A percentile compares a stretch with the other conserved stretches of the same genome.
Conservation (phyloP, 805 yeast species). For the Suhomyces sp. region DNA sequence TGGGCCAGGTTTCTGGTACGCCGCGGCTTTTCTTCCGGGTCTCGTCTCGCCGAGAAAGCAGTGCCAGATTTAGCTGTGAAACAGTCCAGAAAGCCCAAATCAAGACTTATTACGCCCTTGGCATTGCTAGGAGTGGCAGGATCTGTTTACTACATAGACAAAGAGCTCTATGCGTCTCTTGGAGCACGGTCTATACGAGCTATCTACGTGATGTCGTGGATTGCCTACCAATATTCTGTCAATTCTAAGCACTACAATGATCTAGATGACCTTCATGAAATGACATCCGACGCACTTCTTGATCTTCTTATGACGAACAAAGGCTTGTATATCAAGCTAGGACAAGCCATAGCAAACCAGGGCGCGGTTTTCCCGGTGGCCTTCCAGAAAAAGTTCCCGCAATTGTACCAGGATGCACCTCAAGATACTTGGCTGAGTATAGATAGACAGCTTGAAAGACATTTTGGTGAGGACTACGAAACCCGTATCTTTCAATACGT, state of each 20-base stretch:
- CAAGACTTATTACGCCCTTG: not conserved
- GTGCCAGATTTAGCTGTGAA: not conserved
- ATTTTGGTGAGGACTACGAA: conserved; percentile 43
- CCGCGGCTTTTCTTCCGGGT: not conserved
- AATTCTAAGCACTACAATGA: conserved; percentile 32
- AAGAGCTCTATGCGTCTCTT: conserved; percentile 45
- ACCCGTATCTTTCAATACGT: conserved; percentile 39
- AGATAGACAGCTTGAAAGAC: conserved; percentile 37
- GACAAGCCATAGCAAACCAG: conserved; percentile 79
- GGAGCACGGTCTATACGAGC: conserved; percentile 52
- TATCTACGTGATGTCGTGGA: conserved; percentile 41
- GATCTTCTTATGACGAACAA: conserved; percentile 30
- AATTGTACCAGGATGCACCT: conserved; percentile 69
- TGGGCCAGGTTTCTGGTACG: not conserved
- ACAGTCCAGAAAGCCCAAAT: not conserved
- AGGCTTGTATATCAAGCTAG: conserved; percentile 67
- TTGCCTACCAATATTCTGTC: conserved; percentile 60
- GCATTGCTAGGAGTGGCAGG: not conserved
- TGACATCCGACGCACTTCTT: conserved; percentile 44
- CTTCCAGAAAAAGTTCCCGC: conserved; percentile 54
- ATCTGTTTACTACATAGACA: conserved; percentile 31
- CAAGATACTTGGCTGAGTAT: conserved; percentile 48
- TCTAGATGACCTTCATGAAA: conserved; percentile 56
- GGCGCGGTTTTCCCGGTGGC: conserved; percentile 64
- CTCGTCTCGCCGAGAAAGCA: not conserved